A percentile compares a stretch with the other conserved stretches of the same genome.
Evolutionary conservation across 164 flowering plant species (phyloP).

Genomic region (Platanus orientalis): DNA sequence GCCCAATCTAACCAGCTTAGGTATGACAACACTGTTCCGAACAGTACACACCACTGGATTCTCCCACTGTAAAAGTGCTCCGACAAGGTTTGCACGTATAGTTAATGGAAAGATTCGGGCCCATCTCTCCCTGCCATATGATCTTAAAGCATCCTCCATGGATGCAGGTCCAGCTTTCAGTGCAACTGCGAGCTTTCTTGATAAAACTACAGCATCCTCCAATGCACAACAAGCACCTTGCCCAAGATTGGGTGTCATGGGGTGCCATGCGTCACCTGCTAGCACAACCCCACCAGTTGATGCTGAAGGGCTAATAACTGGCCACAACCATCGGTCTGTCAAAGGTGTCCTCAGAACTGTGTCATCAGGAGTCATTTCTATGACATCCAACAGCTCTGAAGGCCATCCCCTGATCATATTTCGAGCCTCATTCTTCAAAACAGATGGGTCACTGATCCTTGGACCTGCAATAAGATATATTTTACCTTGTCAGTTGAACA

Average conservation of each 20-base stretch:
- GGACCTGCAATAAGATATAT: slow-evolving; percentile 46
- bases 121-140: slow-evolving; percentile 75
- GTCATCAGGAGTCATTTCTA: slow-evolving; percentile 62
- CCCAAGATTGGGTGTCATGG: slow-evolving; percentile 97
- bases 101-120: slow-evolving; percentile 69
- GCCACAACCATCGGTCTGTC: slow-evolving; percentile 91
- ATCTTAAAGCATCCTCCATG: slow-evolving; percentile 47
- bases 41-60: slow-evolving; percentile 62
- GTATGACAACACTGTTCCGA: slow-evolving; percentile 65
- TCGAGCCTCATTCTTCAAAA: slow-evolving; percentile 51
- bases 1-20: slow-evolving; percentile 69
- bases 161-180: slow-evolving; percentile 27
- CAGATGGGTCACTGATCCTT: slow-evolving; percentile 52
- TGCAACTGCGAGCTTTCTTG: slow-evolving; percentile 56
- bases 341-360: slow-evolving; percentile 65
- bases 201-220: slow-evolving; percentile 76
- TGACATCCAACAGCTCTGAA: slow-evolving; percentile 45
- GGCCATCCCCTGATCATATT: slow-evolving; percentile 67
- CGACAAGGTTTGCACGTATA: slow-evolving; percentile 68
- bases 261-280: slow-evolving; percentile 98
- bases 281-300: slow-evolving; percentile 64
- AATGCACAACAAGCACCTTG: slow-evolving; percentile 96
- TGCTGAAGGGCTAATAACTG: slow-evolving; percentile 54
- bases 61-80: slow-evolving; percentile 72
- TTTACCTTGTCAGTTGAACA: neutral